Evolutionary conservation across 2,329 filamentous ascomycete species (phyloP), one percentile per base, ranked within the genome.

Genomic region (Alternaria angustiovoidea): DNA sequence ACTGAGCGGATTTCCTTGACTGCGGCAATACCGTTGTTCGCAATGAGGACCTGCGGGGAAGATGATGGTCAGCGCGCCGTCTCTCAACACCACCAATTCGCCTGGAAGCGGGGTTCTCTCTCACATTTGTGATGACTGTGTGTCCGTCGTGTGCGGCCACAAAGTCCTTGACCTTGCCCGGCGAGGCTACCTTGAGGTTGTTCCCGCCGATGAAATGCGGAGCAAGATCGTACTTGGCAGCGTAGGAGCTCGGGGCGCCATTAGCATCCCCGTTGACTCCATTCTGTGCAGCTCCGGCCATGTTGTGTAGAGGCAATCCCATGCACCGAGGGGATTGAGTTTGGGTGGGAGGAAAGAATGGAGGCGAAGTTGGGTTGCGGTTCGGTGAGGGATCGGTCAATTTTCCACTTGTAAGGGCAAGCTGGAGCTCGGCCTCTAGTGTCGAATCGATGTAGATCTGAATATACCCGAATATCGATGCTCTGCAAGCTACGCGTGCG

Each of bases 1-100:
- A 99, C 94, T 61, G 94, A 98, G 81, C 95, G 90, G 79, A 99
- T 99, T 83, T 99, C 95, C 83, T 99, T 99, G 81, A 99, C 95
- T 78, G 95, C 95, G 52, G 95, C 95, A 81, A 99, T 99, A 87
- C 95, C 95, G 84, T 99, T 99, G 86, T 99, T 99, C 79, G 95
- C 95, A 81, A 99, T 99, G 67, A 99, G 87, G 55, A 98, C 93
- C 94, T 98, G 71, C 18, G 52, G 57, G 54, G 48, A 47, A 48
- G 59, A 53, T 47, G 65, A 54, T 66, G 65, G 69, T 71, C 61
- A 72, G 69, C 65, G 57, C 60, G 28, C 30, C n/a, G 9, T 28
- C 36, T 42, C 48, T 36, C 14, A 51, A 32, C 24, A 26, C 22
- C n/a, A 24, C 20, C 36, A 46, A 44, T 24, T 39, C 20, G 11